phyloP scores from a whole-genome alignment of 192 early-diverging fungal species.

The Funneliformis geosporum region DNA sequence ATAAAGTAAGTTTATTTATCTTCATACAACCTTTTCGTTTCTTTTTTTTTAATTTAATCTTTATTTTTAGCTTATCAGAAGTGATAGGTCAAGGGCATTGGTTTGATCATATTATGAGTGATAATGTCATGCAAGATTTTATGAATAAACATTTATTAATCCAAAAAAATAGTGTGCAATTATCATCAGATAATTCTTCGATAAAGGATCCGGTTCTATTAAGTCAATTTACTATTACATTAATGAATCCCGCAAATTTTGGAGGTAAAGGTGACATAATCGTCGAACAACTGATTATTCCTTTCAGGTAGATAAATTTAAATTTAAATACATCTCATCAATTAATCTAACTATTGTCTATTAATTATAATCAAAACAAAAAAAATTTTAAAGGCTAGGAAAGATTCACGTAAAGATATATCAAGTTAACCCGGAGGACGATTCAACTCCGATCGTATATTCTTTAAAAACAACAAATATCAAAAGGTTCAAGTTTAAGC shows the following conservation, averaged over 20 bases:
- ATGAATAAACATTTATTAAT: conserved; percentile 39
- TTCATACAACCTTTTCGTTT: neutral
- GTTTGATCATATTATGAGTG: conserved; percentile 61
- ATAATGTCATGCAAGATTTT: conserved; percentile 53
- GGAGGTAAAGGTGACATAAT: conserved; percentile 67
- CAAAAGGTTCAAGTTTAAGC: conserved; percentile 55
- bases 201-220: conserved; percentile 46
- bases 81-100: conserved; percentile 65
- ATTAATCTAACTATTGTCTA: neutral
- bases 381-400: conserved; percentile 33
- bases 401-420: conserved; percentile 29
- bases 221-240: conserved; percentile 57
- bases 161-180: neutral
- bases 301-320: conserved; percentile 55
- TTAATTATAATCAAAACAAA: neutral
- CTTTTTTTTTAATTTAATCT: neutral
- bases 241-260: conserved; percentile 66
- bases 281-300: conserved; percentile 66
- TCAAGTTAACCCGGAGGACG: conserved; percentile 24
- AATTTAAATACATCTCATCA: neutral
- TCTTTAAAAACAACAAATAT: conserved; percentile 64
- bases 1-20: conserved; percentile 44
- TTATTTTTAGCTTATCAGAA: conserved; percentile 58
- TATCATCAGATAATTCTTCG: neutral
- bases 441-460: conserved; percentile 42